Percentiles rank a stretch among this genome's conserved stretches.
Conservation (phyloP, 257 asterid genomes). For the Paulownia fortunei region DNA sequence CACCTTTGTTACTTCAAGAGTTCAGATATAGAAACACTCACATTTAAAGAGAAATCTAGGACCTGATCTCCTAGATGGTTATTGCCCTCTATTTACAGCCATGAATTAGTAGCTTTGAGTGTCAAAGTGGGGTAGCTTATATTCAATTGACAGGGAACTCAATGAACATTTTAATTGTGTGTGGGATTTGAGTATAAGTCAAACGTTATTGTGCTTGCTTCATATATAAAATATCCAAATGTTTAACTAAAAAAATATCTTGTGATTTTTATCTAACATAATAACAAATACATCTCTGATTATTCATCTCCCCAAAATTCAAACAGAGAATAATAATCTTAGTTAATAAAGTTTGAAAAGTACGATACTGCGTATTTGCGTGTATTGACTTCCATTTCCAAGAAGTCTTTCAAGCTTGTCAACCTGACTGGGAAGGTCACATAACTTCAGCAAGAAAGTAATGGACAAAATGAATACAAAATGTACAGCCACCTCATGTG, state of each 20-base stretch:
- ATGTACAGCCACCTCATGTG: too few relatives aligned
- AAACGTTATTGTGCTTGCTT: too few relatives aligned
- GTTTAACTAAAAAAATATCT: too few relatives aligned
- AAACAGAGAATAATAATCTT: neutral
- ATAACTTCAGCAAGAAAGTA: neutral
- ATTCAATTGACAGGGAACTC: neutral
- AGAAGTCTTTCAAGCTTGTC: neutral
- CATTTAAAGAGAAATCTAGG: neutral
- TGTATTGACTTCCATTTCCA: neutral
- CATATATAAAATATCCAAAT: too few relatives aligned
- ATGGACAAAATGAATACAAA: too few relatives aligned
- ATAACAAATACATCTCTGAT: too few relatives aligned
- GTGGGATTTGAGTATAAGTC: too few relatives aligned
- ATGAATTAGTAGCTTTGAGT: neutral
- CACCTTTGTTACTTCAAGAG: neutral
- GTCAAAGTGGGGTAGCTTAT: neutral
- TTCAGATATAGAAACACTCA: neutral
- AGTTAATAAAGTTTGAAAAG: neutral
- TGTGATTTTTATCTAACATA: too few relatives aligned
- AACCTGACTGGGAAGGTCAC: neutral
- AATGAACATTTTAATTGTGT: neutral
- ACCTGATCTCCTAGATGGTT: neutral
- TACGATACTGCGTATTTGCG: neutral
- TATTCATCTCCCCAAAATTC: too few relatives aligned
- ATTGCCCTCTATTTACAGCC: neutral